Evolutionary conservation across 495 filamentous ascomycete species (phyloP), one percentile per base, ranked within the genome.

Genomic region (Aspergillus kassunensis): DNA sequence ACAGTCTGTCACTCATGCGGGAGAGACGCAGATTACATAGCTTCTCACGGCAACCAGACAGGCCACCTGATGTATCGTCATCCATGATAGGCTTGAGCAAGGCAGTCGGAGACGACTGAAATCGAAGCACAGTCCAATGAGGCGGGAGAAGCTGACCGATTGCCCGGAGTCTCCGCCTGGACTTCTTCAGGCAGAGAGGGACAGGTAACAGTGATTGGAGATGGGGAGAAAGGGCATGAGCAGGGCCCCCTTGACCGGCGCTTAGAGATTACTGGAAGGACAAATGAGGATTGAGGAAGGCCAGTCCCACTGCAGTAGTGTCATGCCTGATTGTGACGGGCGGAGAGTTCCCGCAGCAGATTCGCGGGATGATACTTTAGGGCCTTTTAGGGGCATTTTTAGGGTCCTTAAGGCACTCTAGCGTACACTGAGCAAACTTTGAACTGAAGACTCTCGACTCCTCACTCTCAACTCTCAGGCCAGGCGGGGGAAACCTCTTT

Each of bases 291-390:
- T 34, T n/a, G 37, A 45, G 16, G 21, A 51, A 18, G 39, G 36
- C n/a, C n/a, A n/a, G 24, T 30, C 33, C 20, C 36, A 29, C 40
- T 44, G 49, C 54, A 53, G 43, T 55, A 55, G 58, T 31, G 41
- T 31, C 30, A 41, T 33, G 54, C 50, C 46, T 40, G 44, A 43
- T 36, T 54, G 60, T 63, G 60, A 63, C 45, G 30, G 30, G 54
- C 54, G 57, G 49, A 56, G 52, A 53, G 33, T 40, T 18, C 13
- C 37, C 53, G 57, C 60, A 63, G 51, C 44, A 50, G 54, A 57
- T 55, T 63, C 51, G 49, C 56, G 54, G 60, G 54, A 57, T 43
- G 44, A 36, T 48, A 44, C 51, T 52, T 50, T 63, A 63, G 60
- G 42, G 51, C 59, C 49, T n/a, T n/a, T n/a, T n/a, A n/a, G n/a